Evolutionary conservation across 306 rosid species (phyloP).

Genomic region (Quillaja saponaria): DNA sequence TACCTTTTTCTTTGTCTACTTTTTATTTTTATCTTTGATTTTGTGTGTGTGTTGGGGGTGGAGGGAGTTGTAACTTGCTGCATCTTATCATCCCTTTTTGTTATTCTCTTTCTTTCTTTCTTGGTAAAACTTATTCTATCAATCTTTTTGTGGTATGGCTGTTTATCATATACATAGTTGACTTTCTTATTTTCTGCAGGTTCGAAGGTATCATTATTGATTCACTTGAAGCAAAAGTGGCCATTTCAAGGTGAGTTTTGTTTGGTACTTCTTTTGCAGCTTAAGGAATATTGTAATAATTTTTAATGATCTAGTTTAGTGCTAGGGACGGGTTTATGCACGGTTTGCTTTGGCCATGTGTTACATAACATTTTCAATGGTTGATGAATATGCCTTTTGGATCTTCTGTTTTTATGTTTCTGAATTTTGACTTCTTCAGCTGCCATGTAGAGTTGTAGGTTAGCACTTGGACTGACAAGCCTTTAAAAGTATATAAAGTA

Average conservation of each 20-base stretch:
- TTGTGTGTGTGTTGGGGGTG: slow-evolving; percentile 5
- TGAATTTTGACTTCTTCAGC: too few species aligned
- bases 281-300: slow-evolving; percentile 14
- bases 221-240: slow-evolving; percentile 71
- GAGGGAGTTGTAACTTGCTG: neutral
- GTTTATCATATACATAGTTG: slow-evolving; percentile 10
- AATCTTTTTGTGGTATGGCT: slow-evolving; percentile 24
- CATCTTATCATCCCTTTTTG: neutral
- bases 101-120: neutral
- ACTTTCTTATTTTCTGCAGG: slow-evolving; percentile 44
- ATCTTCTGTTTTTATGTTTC: too few species aligned
- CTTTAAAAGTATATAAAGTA: too few species aligned
- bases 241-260: slow-evolving; percentile 74
- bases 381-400: too few species aligned
- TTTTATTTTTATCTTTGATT: slow-evolving; percentile 12
- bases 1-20: slow-evolving; percentile 20
- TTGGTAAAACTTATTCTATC: neutral
- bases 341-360: neutral
- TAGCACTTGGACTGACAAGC: too few species aligned
- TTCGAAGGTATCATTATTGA: slow-evolving; percentile 82
- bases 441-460: too few species aligned
- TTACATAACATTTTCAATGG: too few species aligned
- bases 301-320: slow-evolving; percentile 13
- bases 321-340: neutral
- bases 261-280: slow-evolving; percentile 25